phyloP scores from a whole-genome alignment of 805 yeast genomes.

The Kuraishia piskuri region DNA sequence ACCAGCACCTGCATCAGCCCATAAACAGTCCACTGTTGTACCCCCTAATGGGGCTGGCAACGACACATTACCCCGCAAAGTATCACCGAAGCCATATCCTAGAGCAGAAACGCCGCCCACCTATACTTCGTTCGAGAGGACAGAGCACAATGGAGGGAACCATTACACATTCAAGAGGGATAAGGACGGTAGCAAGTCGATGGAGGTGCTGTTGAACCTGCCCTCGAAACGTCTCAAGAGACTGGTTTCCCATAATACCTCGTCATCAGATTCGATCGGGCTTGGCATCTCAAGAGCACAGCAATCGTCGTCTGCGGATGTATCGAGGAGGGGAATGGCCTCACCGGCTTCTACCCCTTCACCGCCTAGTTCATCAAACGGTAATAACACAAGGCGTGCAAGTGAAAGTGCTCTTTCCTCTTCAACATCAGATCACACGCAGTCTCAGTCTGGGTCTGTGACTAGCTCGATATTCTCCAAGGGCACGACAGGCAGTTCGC shows the following conservation, averaged over 20 bases:
- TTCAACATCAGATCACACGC: neutral
- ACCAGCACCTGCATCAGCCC: neutral
- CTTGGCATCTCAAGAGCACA: neutral
- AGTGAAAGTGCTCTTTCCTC: neutral
- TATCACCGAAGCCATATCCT: neutral
- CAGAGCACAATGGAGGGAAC: slow-evolving; percentile 2
- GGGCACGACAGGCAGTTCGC: neutral
- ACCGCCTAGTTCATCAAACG: neutral
- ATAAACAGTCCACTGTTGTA: too few species aligned
- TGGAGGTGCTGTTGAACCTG: neutral
- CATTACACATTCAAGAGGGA: neutral
- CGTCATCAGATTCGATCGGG: neutral
- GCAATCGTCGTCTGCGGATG: neutral
- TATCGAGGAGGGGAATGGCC: neutral
- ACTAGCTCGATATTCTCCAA: neutral
- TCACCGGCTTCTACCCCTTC: neutral
- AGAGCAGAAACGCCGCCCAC: neutral
- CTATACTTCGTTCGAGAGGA: slow-evolving; percentile 1
- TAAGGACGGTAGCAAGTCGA: neutral
- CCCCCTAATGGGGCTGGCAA: neutral
- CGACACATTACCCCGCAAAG: neutral
- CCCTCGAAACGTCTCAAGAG: neutral
- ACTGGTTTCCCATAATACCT: neutral
- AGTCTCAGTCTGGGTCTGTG: neutral
- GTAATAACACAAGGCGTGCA: neutral